These are phyloP conservation scores for Candida sp. DNA, from an alignment of 1,139 yeast species.

Conservation along the genomic window DNA sequence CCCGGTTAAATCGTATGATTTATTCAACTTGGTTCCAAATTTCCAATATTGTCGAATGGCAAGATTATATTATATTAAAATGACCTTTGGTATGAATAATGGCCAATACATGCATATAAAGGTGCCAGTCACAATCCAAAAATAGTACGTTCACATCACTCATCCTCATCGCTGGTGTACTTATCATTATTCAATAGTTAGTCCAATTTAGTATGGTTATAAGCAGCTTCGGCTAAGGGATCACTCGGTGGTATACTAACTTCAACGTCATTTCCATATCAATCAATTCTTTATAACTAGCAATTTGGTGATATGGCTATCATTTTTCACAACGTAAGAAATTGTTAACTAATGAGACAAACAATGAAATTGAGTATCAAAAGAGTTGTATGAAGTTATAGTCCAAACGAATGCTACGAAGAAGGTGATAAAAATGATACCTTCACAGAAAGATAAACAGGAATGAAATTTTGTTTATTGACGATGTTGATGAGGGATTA, in stretches of 20 bases:
- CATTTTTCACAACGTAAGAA: too few relatives aligned
- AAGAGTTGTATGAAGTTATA: constrained; percentile 11
- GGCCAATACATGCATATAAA: constrained; percentile 12
- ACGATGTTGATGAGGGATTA: constrained; percentile 23
- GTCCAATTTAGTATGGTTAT: constrained; percentile 26
- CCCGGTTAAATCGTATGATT: constrained; percentile 9
- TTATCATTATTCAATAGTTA: constrained; percentile 11
- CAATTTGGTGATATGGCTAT: constrained; percentile 4
- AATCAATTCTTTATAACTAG: constrained; percentile 9
- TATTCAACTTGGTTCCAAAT: constrained; percentile 32
- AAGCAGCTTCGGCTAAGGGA: constrained; percentile 28
- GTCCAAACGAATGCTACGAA: constrained; percentile 8
- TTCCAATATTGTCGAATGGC: constrained; percentile 37
- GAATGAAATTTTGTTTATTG: constrained; percentile 8
- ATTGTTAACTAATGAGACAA: too few relatives aligned
- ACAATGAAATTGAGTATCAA: constrained; percentile 5
- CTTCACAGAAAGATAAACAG: constrained; percentile 10
- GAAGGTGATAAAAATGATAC: constrained; percentile 22
- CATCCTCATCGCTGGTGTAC: constrained; percentile 1
- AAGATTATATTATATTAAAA: constrained; percentile 31
- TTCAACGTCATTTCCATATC: constrained; percentile 13
- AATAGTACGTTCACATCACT: not conserved
- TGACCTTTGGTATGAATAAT: constrained; percentile 24
- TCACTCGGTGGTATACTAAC: constrained; percentile 26
- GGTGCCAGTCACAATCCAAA: constrained; percentile 1